Percentiles rank a stretch among this genome's conserved stretches.
Evolutionary conservation across 2,329 filamentous ascomycete species (phyloP).

Genomic region (Alternaria rosae): DNA sequence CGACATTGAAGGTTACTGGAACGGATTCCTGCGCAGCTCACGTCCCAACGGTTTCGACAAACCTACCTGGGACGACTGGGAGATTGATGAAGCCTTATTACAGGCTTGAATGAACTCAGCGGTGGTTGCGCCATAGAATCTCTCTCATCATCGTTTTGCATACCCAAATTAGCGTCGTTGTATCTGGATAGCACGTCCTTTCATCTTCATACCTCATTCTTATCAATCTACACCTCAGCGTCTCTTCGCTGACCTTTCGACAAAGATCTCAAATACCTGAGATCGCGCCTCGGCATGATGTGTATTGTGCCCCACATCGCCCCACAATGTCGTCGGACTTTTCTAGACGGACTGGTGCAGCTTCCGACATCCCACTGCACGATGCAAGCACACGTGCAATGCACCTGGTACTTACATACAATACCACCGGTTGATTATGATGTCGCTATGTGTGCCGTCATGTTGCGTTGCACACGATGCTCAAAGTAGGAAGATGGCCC

Average conservation of each 20-base stretch:
- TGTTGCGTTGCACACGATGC: neutral
- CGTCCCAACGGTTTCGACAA: conserved; percentile 62
- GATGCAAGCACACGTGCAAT: neutral
- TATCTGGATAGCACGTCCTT: neutral
- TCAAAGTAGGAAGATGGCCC: neutral
- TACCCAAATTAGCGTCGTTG: conserved; percentile 2
- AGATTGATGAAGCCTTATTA: conserved; percentile 51
- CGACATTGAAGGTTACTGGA: conserved; percentile 57
- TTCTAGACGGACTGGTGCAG: conserved; percentile 9
- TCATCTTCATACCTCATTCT: neutral
- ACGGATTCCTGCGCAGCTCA: conserved; percentile 57
- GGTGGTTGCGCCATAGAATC: neutral
- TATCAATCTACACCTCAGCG: neutral
- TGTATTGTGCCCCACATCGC: conserved; percentile 3
- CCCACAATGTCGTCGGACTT: conserved; percentile 1
- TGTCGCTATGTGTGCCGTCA: neutral
- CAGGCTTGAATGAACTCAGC: conserved; percentile 22
- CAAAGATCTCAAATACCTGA: neutral
- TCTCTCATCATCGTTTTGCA: neutral
- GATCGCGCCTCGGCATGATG: neutral
- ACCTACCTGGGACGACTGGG: conserved; percentile 58
- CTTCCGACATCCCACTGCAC: conserved; percentile 12
- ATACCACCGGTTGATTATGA: neutral
- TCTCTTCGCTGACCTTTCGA: neutral
- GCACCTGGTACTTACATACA: neutral